Evolutionary conservation across 2,329 filamentous ascomycete species (phyloP).

Genomic region (Aschersonia sp.): DNA sequence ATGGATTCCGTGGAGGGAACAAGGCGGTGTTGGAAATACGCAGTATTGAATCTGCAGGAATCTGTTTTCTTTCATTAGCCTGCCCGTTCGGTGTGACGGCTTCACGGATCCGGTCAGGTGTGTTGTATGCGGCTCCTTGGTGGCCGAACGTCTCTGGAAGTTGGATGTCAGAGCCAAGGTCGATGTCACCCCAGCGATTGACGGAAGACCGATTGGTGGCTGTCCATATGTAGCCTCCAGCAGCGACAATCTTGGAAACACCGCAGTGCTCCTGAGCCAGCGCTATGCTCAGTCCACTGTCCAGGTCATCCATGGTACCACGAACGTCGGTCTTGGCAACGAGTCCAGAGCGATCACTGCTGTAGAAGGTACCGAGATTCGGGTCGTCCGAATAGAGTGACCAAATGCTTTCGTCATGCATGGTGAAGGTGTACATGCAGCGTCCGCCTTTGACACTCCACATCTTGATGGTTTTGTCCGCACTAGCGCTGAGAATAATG

Average conservation of each 20-base stretch:
- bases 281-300: slow-evolving; percentile 83
- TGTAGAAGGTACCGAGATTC: slow-evolving; percentile 81
- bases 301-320: slow-evolving; percentile 49
- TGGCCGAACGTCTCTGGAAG: slow-evolving; percentile 40
- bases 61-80: slow-evolving; percentile 51
- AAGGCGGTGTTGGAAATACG: slow-evolving; percentile 72
- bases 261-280: slow-evolving; percentile 84
- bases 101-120: slow-evolving; percentile 12
- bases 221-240: slow-evolving; percentile 74
- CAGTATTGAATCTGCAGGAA: slow-evolving; percentile 52
- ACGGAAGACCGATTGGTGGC: slow-evolving; percentile 83
- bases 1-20: slow-evolving; percentile 46
- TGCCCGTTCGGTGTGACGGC: neutral
- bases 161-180: slow-evolving; percentile 60
- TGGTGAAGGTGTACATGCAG: slow-evolving; percentile 95
- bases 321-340: slow-evolving; percentile 95
- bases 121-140: slow-evolving; percentile 30
- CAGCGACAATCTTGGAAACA: slow-evolving; percentile 52
- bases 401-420: slow-evolving; percentile 99
- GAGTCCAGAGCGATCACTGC: slow-evolving; percentile 78
- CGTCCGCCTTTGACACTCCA: slow-evolving; percentile 93
- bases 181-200: slow-evolving; percentile 79
- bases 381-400: slow-evolving; percentile 83
- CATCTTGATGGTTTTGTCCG: slow-evolving; percentile 93
- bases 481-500: slow-evolving; percentile 84